Percentiles rank a stretch among this genome's conserved stretches.
Evolutionary conservation across 371 early-diverging fungal genomes (phyloP).

Genomic region (Smittium culicis): DNA sequence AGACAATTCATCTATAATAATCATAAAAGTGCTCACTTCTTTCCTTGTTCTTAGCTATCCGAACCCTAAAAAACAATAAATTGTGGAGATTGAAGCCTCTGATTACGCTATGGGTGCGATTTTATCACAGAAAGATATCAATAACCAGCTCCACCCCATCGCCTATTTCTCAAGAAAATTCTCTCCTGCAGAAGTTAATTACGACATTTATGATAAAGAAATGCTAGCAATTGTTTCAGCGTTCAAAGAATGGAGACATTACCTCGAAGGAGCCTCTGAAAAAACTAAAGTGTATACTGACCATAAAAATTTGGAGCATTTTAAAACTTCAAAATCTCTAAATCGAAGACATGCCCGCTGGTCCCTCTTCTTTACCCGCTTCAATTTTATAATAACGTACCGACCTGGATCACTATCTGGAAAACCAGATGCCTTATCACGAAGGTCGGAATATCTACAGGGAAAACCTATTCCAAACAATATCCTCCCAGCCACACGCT

Average conservation of each 20-base stretch:
- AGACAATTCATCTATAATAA: background rate
- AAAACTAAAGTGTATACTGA: constrained; percentile 8
- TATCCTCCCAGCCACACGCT: background rate
- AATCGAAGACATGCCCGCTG: constrained; percentile 3
- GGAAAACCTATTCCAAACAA: background rate
- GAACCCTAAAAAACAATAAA: constrained; percentile 4
- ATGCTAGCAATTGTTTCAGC: constrained; percentile 9
- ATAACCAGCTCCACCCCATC: background rate
- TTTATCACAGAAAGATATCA: background rate
- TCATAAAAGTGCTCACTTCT: background rate
- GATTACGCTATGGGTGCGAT: constrained; percentile 6
- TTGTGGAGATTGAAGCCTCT: constrained; percentile 6
- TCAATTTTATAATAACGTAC: constrained; percentile 13
- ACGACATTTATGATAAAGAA: constrained; percentile 9
- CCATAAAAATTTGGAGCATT: constrained; percentile 9
- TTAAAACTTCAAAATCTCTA: constrained; percentile 8
- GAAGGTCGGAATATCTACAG: background rate
- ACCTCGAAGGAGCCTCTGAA: background rate
- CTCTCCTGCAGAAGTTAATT: background rate
- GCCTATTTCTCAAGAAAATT: constrained; percentile 11
- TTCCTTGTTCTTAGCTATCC: background rate
- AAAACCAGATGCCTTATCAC: constrained; percentile 13
- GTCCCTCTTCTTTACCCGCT: constrained; percentile 7
- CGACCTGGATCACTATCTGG: constrained; percentile 2
- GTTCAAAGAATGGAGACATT: constrained; percentile 10